Conservation (phyloP, 2,329 filamentous ascomycete genomes). For the Stagonosporopsis rhizophila region DNA sequence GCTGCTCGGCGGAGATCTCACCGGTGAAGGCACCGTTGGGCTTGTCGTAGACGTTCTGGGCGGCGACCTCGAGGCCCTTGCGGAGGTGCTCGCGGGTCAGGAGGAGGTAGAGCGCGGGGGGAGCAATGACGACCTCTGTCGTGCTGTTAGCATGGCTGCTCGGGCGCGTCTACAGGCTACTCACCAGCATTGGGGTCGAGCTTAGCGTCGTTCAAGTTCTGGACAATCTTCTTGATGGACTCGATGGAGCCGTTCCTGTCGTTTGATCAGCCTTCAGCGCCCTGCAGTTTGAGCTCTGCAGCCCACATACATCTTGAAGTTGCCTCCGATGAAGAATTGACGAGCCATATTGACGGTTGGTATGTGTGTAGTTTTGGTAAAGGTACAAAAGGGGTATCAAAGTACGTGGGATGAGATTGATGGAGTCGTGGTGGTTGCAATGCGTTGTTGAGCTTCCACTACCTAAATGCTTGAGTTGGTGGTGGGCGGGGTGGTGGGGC, state of each 20-base stretch:
- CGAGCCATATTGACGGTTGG: constrained; percentile 76
- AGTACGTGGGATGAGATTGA: constrained; percentile 10
- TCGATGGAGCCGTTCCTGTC: constrained; percentile 89
- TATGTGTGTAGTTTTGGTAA: constrained; percentile 9
- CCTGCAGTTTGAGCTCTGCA: constrained; percentile 20
- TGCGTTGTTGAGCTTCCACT: constrained; percentile 41
- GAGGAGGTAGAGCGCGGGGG: constrained; percentile 88
- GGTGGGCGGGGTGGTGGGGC: constrained; percentile 34
- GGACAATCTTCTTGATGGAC: constrained; percentile 89
- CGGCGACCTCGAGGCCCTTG: constrained; percentile 80
- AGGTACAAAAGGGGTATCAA: constrained; percentile 14
- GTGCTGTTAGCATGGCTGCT: constrained; percentile 12
- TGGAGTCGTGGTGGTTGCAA: constrained; percentile 30
- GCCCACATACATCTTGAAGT: constrained; percentile 91
- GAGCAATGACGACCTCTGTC: constrained; percentile 91
- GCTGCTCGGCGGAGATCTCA: constrained; percentile 91
- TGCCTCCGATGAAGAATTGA: constrained; percentile 97
- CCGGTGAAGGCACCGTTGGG: constrained; percentile 96
- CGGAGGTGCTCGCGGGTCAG: constrained; percentile 81
- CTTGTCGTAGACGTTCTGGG: constrained; percentile 98
- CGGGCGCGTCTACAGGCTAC: constrained; percentile 40
- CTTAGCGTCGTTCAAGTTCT: constrained; percentile 84
- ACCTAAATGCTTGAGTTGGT: constrained; percentile 35
- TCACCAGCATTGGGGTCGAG: constrained; percentile 77
- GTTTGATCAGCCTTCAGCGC: constrained; percentile 19